phyloP scores from a whole-genome alignment of 2,329 filamentous ascomycete species.

The Paracamarosporium sp. region DNA sequence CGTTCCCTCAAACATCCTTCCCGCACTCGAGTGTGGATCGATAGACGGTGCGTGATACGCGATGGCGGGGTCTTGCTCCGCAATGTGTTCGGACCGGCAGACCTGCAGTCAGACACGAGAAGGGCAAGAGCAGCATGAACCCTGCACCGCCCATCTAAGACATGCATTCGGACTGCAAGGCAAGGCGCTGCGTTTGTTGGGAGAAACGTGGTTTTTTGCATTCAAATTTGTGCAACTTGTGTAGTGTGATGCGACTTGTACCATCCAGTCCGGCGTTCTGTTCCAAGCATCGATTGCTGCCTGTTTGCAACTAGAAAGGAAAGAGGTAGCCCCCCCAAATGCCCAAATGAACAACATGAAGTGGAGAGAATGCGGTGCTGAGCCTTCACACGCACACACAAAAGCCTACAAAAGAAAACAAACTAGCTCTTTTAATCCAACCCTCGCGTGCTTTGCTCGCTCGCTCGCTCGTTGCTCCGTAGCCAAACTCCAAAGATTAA shows the following conservation, averaged over 20 bases:
- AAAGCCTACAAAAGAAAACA: not conserved
- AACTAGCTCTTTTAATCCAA: not conserved
- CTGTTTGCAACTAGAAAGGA: not conserved
- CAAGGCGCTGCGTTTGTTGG: no score
- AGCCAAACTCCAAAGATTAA: not conserved
- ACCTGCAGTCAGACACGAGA: not conserved
- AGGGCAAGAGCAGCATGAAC: not conserved
- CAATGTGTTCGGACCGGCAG: not conserved
- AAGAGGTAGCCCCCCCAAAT: not conserved
- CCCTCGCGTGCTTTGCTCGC: no score
- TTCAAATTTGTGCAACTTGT: not conserved
- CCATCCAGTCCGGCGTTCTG: not conserved
- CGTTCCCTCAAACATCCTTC: not conserved
- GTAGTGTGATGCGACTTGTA: not conserved
- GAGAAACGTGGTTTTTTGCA: not conserved
- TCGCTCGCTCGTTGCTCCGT: not conserved
- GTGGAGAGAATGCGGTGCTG: constrained; percentile 1
- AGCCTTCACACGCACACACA: not conserved
- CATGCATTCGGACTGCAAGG: not conserved
- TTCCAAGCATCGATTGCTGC: not conserved
- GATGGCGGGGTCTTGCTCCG: not conserved
- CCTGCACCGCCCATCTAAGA: not conserved
- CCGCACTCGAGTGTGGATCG: not conserved
- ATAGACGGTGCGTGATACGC: not conserved
- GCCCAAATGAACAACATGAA: not conserved